Evolutionary conservation across 495 filamentous ascomycete genomes (phyloP).

Genomic region (Podospora pseudocomata): DNA sequence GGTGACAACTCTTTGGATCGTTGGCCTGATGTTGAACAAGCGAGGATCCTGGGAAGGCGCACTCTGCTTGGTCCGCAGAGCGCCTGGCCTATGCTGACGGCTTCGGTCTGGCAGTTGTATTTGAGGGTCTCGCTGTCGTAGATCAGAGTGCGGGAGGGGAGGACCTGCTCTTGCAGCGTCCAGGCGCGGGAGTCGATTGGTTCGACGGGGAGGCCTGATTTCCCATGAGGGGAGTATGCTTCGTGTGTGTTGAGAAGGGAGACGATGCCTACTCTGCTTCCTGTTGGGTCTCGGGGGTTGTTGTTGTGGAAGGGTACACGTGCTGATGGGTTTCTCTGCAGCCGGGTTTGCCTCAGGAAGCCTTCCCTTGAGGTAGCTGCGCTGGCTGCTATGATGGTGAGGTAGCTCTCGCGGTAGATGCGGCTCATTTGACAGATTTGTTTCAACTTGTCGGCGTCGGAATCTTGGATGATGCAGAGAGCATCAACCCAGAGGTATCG

Average conservation of each 20-base stretch:
- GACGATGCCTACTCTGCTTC: not conserved
- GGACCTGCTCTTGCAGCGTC: not conserved
- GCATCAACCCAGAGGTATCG: not conserved
- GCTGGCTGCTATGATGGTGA: not conserved
- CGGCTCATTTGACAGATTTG: not conserved
- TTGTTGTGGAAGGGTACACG: not conserved
- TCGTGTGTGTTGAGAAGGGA: not conserved
- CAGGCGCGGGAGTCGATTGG: not conserved
- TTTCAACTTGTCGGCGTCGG: not conserved
- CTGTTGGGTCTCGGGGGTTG: not conserved
- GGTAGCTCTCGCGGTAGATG: constrained; percentile 3
- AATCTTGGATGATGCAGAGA: constrained; percentile 6
- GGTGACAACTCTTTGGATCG: not conserved
- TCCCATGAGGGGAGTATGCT: not conserved
- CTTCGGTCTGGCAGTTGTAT: not conserved
- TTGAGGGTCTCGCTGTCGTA: constrained; percentile 1
- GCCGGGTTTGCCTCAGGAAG: not conserved
- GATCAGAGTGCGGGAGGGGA: not conserved
- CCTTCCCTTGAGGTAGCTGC: not conserved
- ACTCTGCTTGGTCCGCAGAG: not conserved
- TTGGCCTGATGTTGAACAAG: not conserved
- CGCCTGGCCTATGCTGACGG: constrained; percentile 3
- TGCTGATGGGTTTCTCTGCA: not conserved
- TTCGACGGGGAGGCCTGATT: not conserved
- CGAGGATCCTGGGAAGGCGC: not conserved